Base-by-base conservation (phyloP, 495 filamentous ascomycete genomes). In the Hyaloscypha hepaticicola region DNA sequence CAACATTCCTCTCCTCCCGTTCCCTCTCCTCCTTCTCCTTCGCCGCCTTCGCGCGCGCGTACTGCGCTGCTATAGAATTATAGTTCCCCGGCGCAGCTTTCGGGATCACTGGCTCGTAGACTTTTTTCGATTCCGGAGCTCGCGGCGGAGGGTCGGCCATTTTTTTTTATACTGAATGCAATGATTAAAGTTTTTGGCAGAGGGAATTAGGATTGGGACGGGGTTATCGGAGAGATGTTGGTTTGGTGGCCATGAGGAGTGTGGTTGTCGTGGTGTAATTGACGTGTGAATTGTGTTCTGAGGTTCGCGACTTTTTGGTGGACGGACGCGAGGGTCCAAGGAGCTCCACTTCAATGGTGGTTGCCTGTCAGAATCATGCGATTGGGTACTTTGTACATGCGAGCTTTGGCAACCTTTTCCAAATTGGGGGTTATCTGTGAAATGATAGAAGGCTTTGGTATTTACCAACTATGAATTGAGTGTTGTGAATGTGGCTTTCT, bases 11-110 rank as follows among this genome's bases (percentile, higher is more conserved):
- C 14, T 68, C 66, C 45, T 77, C 78, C n/a, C n/a, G n/a, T n/a
- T n/a, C n/a, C n/a, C n/a, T n/a, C n/a, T n/a, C 38, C 65, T 81
- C 79, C 58, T 72, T 70, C 53, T 75, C 77, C 69, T 82, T 81
- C 27, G 78, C 75, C n/a, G 77, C 78, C 61, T 71, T 72, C 5
- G 72, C 66, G 16, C 64, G 45, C 55, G 60, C 70, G 69, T 64
- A 73, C 63, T 68, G 67, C 27, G 68, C 74, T 24, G 72, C 71
- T 7, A 78, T 72, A 31, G 67, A 72, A 22, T 66, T 66, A 22
- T 68, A 59, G 56, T 64, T 71, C 61, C 69, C 75, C 26, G 72
- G 58, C 9, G 60, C 70, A 3, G 70, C 61, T 49, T 62, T 67
- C n/a, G 69, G 69, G 21, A 67, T 28, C 8, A 55, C 33, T 5